Base-by-base conservation (phyloP, 257 asterid genomes). In the Nicotiana attenuata region DNA sequence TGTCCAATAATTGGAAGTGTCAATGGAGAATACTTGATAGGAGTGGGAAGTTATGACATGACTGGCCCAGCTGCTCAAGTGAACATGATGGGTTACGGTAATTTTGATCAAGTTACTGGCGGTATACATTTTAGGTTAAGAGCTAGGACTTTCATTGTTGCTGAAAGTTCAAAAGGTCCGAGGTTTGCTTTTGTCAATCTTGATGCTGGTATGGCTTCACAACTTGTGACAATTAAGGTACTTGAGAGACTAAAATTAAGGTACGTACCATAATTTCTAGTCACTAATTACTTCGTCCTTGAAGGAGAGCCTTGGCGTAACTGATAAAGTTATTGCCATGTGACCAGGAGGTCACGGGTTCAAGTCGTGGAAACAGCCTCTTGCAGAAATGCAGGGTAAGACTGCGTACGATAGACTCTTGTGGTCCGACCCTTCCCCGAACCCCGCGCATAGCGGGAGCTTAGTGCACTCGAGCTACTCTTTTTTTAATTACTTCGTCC, bases 21-120 rank as follows among this genome's bases (percentile, higher is more conserved):
- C 69, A 81, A 83, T 84, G 91, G 90, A 47, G 90, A 86, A 38
- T 88, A 90, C 77, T 83, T 90, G 61, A 80, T 91, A 6, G 95
- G 95, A n/a, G 59, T 90, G 20, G 93, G 91, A 52, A 90, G 95
- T 82, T 80, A 89, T 68, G 95, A 91, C 86, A 91, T 90, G 93
- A 91, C 93, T 1, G 95, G 95, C 6, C 95, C 95, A 8, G 93
- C 93, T 7, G 92, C 93, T 11, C 90, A 88, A n/a, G 95, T 91
- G 63, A 90, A 90, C 85, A 90, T 91, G 91, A 90, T 91, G 95
- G 93, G 95, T 3, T 91, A 91, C 67, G 95, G 90, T 28, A 90
- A 89, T 76, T 61, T 90, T 84, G 85, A 87, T 10, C 95, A 91
- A 64, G 88, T 88, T 33, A 85, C 90, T 2, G 89, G 86, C 5